Base-by-base conservation (phyloP, 2,329 filamentous ascomycete species). In the Tolypocladium tundrense region DNA sequence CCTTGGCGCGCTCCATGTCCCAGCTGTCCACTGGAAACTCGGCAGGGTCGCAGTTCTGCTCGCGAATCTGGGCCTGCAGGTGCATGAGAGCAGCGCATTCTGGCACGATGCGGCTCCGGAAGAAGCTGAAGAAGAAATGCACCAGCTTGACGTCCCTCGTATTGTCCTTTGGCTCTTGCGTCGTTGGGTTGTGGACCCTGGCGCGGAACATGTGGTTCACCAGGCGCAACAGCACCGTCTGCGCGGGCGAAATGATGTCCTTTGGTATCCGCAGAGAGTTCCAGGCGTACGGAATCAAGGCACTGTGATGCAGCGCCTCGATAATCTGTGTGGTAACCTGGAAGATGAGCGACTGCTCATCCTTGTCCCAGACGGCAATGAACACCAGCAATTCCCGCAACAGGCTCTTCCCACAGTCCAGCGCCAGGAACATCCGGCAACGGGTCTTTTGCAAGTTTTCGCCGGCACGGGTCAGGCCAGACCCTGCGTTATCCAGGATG, bases 1-100 rank as follows among this genome's bases (percentile, higher is more conserved):
- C 93, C 70, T 96, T 96, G 59, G 95, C 93, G 16, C 93, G 85
- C 70, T 97, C 93, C 88, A 97, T 96, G 67, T 97, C 93, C 93
- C 93, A 97, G 53, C 91, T 82, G 66, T 97, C 95, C 1, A 97
- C 86, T 0, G 93, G 93, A 66, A 97, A 97, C 67, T 97, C 92
- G 61, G 90, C 85, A 0, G 90, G 86, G 60, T 93, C 83, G 19
- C 87, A 85, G 58, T 86, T 80, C 39, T 87, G 86, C 45, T 87
- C 85, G 48, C 90, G 87, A 40, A 97, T 96, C 68, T 96, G 88
- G 19, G 90, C 90, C 74, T 97, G 93, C 3, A 96, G 81, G 67
- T 94, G 91, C 75, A 97, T 96, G 42, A 97, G 79, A n/a, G 92
- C 92, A 57, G 92, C 90, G 19, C 91, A 96, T 68, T 97, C 92